Evolutionary conservation across 2,329 filamentous ascomycete species (phyloP).

Genomic region (Talaromyces islandicus): DNA sequence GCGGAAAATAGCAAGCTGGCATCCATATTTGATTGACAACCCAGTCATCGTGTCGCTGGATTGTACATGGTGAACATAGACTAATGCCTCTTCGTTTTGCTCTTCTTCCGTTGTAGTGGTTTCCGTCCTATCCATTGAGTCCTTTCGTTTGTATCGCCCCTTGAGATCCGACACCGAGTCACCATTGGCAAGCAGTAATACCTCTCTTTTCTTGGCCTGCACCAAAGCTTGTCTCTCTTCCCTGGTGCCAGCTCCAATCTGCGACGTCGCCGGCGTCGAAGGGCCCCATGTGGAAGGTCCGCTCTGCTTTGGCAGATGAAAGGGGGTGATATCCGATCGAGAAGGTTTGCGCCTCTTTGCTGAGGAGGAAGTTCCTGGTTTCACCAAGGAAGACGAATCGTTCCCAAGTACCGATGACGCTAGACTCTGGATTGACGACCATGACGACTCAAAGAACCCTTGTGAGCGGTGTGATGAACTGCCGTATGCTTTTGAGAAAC

Average conservation of each 20-base stretch:
- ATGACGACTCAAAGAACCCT: slow-evolving; percentile 40
- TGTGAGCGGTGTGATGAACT: slow-evolving; percentile 11
- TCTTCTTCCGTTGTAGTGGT: slow-evolving; percentile 37
- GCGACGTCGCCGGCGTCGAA: slow-evolving; percentile 22
- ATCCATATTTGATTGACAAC: slow-evolving; percentile 84
- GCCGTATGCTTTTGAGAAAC: slow-evolving; percentile 14
- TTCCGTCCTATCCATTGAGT: slow-evolving; percentile 33
- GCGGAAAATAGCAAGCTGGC: slow-evolving; percentile 72
- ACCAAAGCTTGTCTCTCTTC: slow-evolving; percentile 41
- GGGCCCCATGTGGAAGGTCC: slow-evolving; percentile 37
- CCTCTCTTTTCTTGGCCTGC: slow-evolving; percentile 44
- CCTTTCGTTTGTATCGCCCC: slow-evolving; percentile 40
- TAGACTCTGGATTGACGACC: slow-evolving; percentile 44
- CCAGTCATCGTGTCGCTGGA: slow-evolving; percentile 83
- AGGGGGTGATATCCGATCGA: slow-evolving; percentile 24
- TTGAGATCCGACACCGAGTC: slow-evolving; percentile 29
- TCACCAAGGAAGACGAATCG: slow-evolving; percentile 23
- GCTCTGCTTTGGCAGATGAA: slow-evolving; percentile 19
- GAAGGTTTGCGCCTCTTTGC: slow-evolving; percentile 32
- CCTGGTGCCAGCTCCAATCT: slow-evolving; percentile 32
- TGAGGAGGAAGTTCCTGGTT: slow-evolving; percentile 19
- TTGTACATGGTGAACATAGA: slow-evolving; percentile 83
- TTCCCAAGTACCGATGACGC: slow-evolving; percentile 45
- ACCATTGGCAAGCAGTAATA: slow-evolving; percentile 38
- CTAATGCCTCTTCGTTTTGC: slow-evolving; percentile 67